Evolutionary conservation across 805 yeast genomes (phyloP).

Genomic region (Pichia cabralensis): DNA sequence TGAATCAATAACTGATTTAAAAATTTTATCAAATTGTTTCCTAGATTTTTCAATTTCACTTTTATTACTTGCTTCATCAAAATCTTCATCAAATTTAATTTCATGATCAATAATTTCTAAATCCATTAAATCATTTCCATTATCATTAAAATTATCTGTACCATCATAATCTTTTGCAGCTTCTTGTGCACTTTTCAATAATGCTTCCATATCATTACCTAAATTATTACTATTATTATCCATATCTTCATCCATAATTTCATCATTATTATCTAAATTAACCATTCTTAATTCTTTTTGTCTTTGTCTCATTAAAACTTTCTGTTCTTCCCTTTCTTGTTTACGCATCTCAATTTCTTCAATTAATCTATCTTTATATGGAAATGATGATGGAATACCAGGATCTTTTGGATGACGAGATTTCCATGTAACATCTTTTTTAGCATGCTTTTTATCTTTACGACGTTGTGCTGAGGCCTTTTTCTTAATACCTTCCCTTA

Average conservation of each 20-base stretch:
- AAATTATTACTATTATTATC: slow-evolving; percentile 28
- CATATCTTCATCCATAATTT: slow-evolving; percentile 25
- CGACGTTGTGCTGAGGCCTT: slow-evolving; percentile 88
- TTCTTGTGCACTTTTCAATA: slow-evolving; percentile 79
- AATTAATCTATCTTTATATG: slow-evolving; percentile 80
- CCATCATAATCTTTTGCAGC: slow-evolving; percentile 74
- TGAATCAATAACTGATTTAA: slow-evolving; percentile 86
- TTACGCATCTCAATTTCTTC: slow-evolving; percentile 59
- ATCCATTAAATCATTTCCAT: slow-evolving; percentile 31
- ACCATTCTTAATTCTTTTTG: slow-evolving; percentile 27
- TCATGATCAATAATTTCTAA: slow-evolving; percentile 44
- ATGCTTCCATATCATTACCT: slow-evolving; percentile 57
- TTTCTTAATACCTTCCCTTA: slow-evolving; percentile 94
- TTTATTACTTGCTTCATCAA: slow-evolving; percentile 20
- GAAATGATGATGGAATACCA: slow-evolving; percentile 92
- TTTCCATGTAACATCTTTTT: slow-evolving; percentile 91
- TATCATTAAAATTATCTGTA: slow-evolving; percentile 32
- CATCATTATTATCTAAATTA: slow-evolving; percentile 16
- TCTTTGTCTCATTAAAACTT: slow-evolving; percentile 37
- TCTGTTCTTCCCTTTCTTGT: slow-evolving; percentile 45
- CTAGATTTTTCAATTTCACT: slow-evolving; percentile 62
- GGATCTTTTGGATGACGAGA: slow-evolving; percentile 77
- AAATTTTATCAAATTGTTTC: slow-evolving; percentile 88
- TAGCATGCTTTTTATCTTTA: slow-evolving; percentile 71
- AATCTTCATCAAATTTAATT: slow-evolving; percentile 30